Evolutionary conservation across 768 basidiomycete species (phyloP).

Genomic region (Steccherinum ochraceum): DNA sequence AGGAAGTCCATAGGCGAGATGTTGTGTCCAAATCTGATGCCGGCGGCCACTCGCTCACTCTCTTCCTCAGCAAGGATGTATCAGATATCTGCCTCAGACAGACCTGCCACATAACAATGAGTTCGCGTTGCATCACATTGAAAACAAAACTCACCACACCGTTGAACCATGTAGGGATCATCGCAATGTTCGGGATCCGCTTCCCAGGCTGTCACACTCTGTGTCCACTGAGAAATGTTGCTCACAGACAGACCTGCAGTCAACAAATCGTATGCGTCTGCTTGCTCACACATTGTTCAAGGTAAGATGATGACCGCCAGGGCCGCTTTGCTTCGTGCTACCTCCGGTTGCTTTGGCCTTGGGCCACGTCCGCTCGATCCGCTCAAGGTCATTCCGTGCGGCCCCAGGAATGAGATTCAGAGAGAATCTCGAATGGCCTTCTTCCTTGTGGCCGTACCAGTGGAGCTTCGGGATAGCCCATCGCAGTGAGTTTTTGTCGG

Average conservation of each 20-base stretch:
- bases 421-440: slow-evolving; percentile 25
- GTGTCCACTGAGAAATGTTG: slow-evolving; percentile 14
- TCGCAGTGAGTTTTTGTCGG: background rate
- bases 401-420: slow-evolving; percentile 24
- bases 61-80: no score
- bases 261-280: background rate
- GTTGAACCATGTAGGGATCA: no score
- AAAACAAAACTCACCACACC: no score
- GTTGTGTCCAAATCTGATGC: no score
- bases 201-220: slow-evolving; percentile 18
- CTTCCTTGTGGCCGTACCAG: slow-evolving; percentile 24
- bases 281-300: slow-evolving; percentile 25
- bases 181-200: no score
- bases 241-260: background rate
- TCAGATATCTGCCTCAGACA: no score
- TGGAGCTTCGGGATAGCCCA: slow-evolving; percentile 33
- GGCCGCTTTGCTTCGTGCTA: slow-evolving; percentile 32
- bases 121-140: slow-evolving; percentile 12
- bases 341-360: slow-evolving; percentile 23
- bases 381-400: slow-evolving; percentile 30
- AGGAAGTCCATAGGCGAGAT: no score
- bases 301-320: slow-evolving; percentile 24
- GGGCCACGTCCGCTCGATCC: slow-evolving; percentile 32
- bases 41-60: no score
- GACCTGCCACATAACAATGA: slow-evolving; percentile 10